phyloP scores from a whole-genome alignment of 345 rosid species.

The Eucalyptus regnans region DNA sequence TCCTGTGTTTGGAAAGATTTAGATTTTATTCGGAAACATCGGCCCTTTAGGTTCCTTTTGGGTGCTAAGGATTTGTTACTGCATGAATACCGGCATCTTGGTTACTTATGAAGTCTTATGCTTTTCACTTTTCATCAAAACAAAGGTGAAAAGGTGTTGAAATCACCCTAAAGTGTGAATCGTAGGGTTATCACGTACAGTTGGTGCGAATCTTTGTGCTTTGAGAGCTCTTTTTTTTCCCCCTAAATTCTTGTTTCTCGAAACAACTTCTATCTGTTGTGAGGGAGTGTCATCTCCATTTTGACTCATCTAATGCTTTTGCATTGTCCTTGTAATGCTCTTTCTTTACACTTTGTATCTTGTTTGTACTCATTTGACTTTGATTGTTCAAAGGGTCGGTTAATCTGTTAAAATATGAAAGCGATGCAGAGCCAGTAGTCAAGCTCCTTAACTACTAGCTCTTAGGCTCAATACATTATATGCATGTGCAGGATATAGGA shows the following conservation, averaged over 20 bases:
- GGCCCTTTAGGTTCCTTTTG: background rate
- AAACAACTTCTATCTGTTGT: too few relatives aligned
- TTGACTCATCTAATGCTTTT: background rate
- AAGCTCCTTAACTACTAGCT: background rate
- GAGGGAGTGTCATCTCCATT: too few relatives aligned
- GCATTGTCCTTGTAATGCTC: background rate
- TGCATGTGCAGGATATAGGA: background rate
- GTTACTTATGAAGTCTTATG: background rate
- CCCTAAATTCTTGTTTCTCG: too few relatives aligned
- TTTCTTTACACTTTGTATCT: background rate
- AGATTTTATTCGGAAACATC: background rate
- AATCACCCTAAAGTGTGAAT: background rate
- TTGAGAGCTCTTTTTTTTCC: background rate
- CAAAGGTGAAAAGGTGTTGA: background rate
- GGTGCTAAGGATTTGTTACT: background rate
- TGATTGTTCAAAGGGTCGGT: background rate
- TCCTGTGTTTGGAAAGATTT: background rate
- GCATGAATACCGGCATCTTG: background rate
- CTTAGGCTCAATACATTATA: background rate
- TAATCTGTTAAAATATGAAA: background rate
- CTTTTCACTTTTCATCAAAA: too few relatives aligned
- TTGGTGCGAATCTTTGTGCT: background rate
- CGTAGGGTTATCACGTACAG: rapidly evolving
- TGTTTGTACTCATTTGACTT: background rate
- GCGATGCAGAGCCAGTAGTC: background rate